Percentiles rank a stretch among this genome's conserved stretches.
These are phyloP conservation scores for Narthecium ossifragum DNA, from an alignment of 106 monocot species.

Conservation along the genomic window DNA sequence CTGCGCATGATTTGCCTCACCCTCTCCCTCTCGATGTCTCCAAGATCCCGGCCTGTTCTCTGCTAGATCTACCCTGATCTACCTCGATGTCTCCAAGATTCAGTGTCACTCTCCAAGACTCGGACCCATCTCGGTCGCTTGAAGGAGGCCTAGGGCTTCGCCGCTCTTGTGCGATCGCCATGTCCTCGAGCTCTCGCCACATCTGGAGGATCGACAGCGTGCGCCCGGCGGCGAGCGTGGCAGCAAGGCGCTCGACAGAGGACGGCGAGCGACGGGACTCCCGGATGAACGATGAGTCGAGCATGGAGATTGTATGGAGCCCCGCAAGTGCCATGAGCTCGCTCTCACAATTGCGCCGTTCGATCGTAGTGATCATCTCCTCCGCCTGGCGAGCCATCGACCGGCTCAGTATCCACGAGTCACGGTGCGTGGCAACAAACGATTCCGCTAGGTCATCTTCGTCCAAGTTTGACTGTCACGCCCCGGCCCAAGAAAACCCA, in stretches of 20 bases:
- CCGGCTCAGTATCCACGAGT: slow-evolving; percentile 63
- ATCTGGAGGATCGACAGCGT: slow-evolving; percentile 52
- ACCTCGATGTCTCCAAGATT: slow-evolving; percentile 31
- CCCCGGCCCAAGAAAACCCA: too few species aligned
- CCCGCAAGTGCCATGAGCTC: slow-evolving; percentile 86
- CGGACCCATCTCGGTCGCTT: neutral
- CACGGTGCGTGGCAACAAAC: slow-evolving; percentile 62
- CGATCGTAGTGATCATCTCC: slow-evolving; percentile 87
- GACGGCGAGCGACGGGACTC: slow-evolving; percentile 20
- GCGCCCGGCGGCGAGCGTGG: neutral
- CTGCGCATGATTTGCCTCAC: slow-evolving; percentile 77
- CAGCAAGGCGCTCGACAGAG: too few species aligned
- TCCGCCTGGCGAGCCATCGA: slow-evolving; percentile 87
- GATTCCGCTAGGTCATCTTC: slow-evolving; percentile 71
- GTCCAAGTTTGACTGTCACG: slow-evolving; percentile 60
- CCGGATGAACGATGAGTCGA: slow-evolving; percentile 65
- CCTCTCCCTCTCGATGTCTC: slow-evolving; percentile 59
- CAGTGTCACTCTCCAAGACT: slow-evolving; percentile 10
- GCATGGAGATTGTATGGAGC: slow-evolving; percentile 86
- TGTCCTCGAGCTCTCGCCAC: slow-evolving; percentile 74
- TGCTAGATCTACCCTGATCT: slow-evolving; percentile 26
- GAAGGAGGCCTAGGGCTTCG: neutral
- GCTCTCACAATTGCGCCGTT: slow-evolving; percentile 83
- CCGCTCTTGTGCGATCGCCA: too few species aligned
- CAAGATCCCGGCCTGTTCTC: slow-evolving; percentile 69